A percentile compares a stretch with the other conserved stretches of the same genome.
phyloP scores from a whole-genome alignment of 2,329 filamentous ascomycete species.

The Verticillium nonalfalfae region DNA sequence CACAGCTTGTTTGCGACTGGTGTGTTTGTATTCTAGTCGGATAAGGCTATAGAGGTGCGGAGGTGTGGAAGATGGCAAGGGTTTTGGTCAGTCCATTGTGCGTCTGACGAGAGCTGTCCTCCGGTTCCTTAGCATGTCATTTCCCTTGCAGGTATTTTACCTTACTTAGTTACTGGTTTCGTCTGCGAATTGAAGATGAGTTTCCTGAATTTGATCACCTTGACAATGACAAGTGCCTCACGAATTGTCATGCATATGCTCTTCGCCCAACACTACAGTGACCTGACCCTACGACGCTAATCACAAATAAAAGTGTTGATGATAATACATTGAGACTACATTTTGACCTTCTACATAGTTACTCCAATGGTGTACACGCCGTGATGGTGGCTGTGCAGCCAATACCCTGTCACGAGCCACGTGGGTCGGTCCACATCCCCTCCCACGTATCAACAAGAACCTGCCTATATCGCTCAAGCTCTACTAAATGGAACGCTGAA shows the following conservation, averaged over 20 bases:
- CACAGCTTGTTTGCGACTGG: background rate
- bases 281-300: too few relatives aligned
- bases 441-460: background rate
- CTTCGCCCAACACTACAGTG: too few relatives aligned
- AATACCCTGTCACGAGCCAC: background rate
- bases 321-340: constrained; percentile 9
- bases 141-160: constrained; percentile 3
- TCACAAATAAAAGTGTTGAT: background rate
- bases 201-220: background rate
- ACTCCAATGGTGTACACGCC: background rate
- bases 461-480: background rate
- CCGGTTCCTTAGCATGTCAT: constrained; percentile 2
- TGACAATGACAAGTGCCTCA: too few relatives aligned
- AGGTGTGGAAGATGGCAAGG: background rate
- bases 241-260: too few relatives aligned
- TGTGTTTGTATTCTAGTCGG: background rate
- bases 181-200: constrained; percentile 1
- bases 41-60: background rate
- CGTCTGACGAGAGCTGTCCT: background rate
- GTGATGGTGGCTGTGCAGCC: background rate
- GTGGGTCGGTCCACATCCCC: background rate
- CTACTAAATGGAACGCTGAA: constrained; percentile 10
- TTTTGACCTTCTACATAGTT: background rate
- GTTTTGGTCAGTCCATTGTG: background rate
- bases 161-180: constrained; percentile 4